Percentiles rank a stretch among this genome's conserved stretches.
phyloP scores from a whole-genome alignment of 2,329 filamentous ascomycete genomes.

The Monilinia aucupariae region DNA sequence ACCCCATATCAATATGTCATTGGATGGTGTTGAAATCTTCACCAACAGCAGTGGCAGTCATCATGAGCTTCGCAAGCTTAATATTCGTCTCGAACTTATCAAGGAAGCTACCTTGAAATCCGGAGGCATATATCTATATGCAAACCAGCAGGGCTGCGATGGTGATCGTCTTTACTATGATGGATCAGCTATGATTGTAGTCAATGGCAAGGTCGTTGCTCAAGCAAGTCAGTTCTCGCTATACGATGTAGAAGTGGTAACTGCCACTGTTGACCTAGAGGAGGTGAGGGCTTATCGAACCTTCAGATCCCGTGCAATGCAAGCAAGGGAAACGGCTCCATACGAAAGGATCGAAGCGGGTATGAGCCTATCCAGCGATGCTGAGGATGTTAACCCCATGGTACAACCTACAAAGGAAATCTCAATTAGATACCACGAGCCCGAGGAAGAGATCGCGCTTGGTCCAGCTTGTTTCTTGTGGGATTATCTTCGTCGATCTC shows the following conservation, averaged over 20 bases:
- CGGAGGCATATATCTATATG: slow-evolving; percentile 56
- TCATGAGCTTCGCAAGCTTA: slow-evolving; percentile 61
- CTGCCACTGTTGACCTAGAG: slow-evolving; percentile 64
- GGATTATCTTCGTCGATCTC: slow-evolving; percentile 14
- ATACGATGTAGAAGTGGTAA: slow-evolving; percentile 60
- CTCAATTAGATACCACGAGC: slow-evolving; percentile 3
- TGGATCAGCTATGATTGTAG: slow-evolving; percentile 54
- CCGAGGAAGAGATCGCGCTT: slow-evolving; percentile 16
- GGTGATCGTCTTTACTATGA: slow-evolving; percentile 54
- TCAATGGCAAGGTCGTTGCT: slow-evolving; percentile 56
- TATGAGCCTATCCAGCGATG: slow-evolving; percentile 41
- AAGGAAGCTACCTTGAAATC: slow-evolving; percentile 58
- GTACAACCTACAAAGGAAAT: slow-evolving; percentile 32
- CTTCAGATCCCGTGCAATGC: slow-evolving; percentile 20
- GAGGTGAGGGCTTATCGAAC: slow-evolving; percentile 59
- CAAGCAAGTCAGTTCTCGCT: slow-evolving; percentile 44
- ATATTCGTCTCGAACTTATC: slow-evolving; percentile 59
- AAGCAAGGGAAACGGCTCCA: slow-evolving; percentile 29
- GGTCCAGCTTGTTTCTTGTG: slow-evolving; percentile 15
- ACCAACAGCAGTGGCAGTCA: slow-evolving; percentile 67
- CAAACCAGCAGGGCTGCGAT: slow-evolving; percentile 56
- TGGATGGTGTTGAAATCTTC: slow-evolving; percentile 67
- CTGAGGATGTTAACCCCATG: slow-evolving; percentile 41
- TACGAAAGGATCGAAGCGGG: slow-evolving; percentile 40
- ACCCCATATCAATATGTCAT: slow-evolving; percentile 50